Base-by-base conservation (phyloP, 306 rosid genomes). In the Quercus mongolica region DNA sequence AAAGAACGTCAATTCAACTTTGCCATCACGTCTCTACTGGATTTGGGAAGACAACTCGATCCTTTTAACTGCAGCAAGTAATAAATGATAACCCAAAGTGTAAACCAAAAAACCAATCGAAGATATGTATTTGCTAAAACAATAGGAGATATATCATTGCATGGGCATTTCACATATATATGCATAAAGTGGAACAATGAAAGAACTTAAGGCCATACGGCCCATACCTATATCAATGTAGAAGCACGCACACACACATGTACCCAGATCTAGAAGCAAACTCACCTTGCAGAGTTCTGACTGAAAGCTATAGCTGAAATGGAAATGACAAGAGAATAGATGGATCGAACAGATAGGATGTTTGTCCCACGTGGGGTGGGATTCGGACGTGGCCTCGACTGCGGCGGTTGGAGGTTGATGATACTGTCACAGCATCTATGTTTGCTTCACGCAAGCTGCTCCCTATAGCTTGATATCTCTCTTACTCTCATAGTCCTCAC, bases 401-500 rank as follows among this genome's bases (percentile, higher is more conserved):
- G 83, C 76, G 83, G 90, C 88, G 82, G 88, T 88, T 90, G 86
- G 87, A 79, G 64, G 85, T 68, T 85, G 82, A 73, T 85, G 82
- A 73, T 79, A 84, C 64, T 81, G 80, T 87, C 88, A 82, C 86
- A 84, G 63, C 88, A 23, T 64, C 78, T 78, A n/a, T 82, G 82
- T 83, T 92, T 94, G 97, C 98, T 94, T 94, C 94, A 94, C 97
- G 98, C 97, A 92, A 92, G 76, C 91, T 78, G 86, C 81, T 67
- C 79, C 59, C 61, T 38, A 69, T 65, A 25, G 64, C 75, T 26
- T 61, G 76, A 46, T 35, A 31, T 17, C 75, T 77, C 51, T 20
- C 18, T 18, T n/a, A 21, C 51, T 19, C 46, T 57, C 44, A 25
- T 25, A 21, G 30, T 19, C 33, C 33, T 57, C 44, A 25, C 79